Conservation (phyloP, 352 stramenopile species). For the Discostella stelligera region DNA sequence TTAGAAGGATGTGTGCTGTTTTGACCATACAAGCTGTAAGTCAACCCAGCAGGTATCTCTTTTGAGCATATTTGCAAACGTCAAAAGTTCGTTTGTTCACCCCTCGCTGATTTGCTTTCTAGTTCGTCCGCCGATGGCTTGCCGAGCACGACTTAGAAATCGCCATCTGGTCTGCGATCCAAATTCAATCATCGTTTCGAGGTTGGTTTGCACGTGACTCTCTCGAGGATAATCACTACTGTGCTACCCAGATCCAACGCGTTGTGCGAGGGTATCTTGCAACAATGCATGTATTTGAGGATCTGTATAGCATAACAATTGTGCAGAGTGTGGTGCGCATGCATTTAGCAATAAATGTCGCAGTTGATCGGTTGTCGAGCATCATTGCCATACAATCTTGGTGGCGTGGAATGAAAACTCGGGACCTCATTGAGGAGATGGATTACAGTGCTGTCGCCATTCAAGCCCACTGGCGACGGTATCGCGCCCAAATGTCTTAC, state of each 20-base stretch:
- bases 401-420: constrained; percentile 38
- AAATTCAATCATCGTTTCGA: constrained; percentile 76
- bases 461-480: constrained; percentile 51
- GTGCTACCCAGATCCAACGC: constrained; percentile 73
- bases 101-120: not conserved
- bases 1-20: constrained; percentile 54
- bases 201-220: constrained; percentile 78
- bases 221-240: constrained; percentile 76
- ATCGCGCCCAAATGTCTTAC: constrained; percentile 49
- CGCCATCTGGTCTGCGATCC: constrained; percentile 61
- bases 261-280: constrained; percentile 64
- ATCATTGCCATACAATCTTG: constrained; percentile 52
- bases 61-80: too few species aligned
- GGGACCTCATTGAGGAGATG: constrained; percentile 25
- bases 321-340: constrained; percentile 64
- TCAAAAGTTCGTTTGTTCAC: too few species aligned
- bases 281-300: constrained; percentile 64
- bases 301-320: constrained; percentile 67
- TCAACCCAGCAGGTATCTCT: constrained; percentile 2
- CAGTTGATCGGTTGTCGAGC: constrained; percentile 46
- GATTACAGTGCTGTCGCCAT: constrained; percentile 48
- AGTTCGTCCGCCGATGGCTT: constrained; percentile 51
- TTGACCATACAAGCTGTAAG: constrained; percentile 53
- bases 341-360: constrained; percentile 48
- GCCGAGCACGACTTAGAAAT: constrained; percentile 52